Evolutionary conservation across 2,329 filamentous ascomycete genomes (phyloP).

Genomic region (Orbilia brochopaga): DNA sequence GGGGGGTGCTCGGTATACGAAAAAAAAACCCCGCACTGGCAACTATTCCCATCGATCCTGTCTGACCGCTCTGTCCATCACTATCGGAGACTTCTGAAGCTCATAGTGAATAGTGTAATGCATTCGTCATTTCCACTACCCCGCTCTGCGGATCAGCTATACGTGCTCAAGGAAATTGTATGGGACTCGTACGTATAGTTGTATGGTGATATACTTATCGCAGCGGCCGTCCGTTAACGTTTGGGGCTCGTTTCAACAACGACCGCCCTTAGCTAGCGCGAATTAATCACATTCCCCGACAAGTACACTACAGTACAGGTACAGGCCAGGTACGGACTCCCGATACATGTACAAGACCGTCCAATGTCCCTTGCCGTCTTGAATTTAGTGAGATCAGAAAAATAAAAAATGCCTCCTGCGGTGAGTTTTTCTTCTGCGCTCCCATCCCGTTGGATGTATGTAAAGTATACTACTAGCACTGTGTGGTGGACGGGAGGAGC

Average conservation of each 20-base stretch:
- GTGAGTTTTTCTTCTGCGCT: constrained; percentile 25
- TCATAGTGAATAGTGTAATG: background rate
- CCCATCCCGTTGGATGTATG: too few relatives aligned
- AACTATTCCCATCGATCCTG: too few relatives aligned
- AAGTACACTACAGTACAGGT: too few relatives aligned
- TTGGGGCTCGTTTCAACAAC: constrained; percentile 15
- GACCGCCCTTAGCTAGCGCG: constrained; percentile 18
- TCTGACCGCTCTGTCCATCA: too few relatives aligned
- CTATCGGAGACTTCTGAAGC: constrained; percentile 3
- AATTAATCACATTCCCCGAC: constrained; percentile 25
- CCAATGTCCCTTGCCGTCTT: constrained; percentile 32
- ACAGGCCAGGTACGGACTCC: too few relatives aligned
- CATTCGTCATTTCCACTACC: constrained; percentile 47
- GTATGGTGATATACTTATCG: constrained; percentile 5
- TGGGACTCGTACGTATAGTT: too few relatives aligned
- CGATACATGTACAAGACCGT: too few relatives aligned
- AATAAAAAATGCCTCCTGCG: constrained; percentile 30
- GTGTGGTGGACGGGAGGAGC: too few relatives aligned
- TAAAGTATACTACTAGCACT: too few relatives aligned
- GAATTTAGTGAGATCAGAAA: constrained; percentile 2
- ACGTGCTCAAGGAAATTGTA: too few relatives aligned
- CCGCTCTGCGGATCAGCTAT: constrained; percentile 48
- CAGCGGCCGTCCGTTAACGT: background rate
- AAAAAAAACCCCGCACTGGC: too few relatives aligned
- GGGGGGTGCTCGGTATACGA: too few relatives aligned